phyloP scores from a whole-genome alignment of 768 basidiomycete species.

The Tulasnella sp. region DNA sequence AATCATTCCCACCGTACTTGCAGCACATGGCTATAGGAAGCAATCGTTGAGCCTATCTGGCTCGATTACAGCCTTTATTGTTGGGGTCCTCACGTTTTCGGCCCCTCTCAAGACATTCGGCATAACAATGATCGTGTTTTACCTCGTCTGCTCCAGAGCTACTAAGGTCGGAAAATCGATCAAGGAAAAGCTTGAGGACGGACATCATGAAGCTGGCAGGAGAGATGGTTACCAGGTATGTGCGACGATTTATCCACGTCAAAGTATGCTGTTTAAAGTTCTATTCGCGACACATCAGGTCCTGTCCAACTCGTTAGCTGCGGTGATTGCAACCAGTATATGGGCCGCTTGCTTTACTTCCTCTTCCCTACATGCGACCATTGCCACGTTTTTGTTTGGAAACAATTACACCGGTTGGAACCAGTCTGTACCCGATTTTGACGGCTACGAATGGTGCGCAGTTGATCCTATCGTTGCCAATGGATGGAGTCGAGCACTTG shows the following conservation, averaged over 20 bases:
- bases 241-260: neutral
- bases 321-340: conserved; percentile 40
- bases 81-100: conserved; percentile 61
- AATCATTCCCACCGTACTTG: conserved; percentile 42
- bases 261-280: neutral
- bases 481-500: conserved; percentile 46
- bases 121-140: conserved; percentile 57
- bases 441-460: conserved; percentile 47
- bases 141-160: conserved; percentile 65
- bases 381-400: conserved; percentile 16
- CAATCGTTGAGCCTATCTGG: conserved; percentile 67
- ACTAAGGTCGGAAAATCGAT: conserved; percentile 73
- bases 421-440: conserved; percentile 25
- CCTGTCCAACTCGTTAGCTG: conserved; percentile 62
- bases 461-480: conserved; percentile 31
- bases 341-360: conserved; percentile 52
- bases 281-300: conserved; percentile 22
- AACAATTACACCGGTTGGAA: no score
- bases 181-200: conserved; percentile 68
- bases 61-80: conserved; percentile 58
- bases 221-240: conserved; percentile 64
- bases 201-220: conserved; percentile 60
- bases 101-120: conserved; percentile 56
- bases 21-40: conserved; percentile 56
- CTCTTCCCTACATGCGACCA: conserved; percentile 23